A percentile compares a stretch with the other conserved stretches of the same genome.
phyloP scores from a whole-genome alignment of 371 early-diverging fungal species.

The Smittium mucronatum region DNA sequence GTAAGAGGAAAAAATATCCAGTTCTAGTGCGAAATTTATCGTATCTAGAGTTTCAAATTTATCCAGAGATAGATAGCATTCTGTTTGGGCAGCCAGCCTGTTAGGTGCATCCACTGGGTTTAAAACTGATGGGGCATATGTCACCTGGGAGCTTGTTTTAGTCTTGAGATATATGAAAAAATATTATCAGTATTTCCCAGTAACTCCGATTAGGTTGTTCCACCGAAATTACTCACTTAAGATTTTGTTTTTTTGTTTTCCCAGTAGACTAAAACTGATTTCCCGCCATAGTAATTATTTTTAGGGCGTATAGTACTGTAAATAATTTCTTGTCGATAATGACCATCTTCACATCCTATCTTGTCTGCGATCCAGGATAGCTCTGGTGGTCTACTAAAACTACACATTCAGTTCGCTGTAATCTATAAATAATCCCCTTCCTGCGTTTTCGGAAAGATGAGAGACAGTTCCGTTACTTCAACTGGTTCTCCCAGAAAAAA shows the following conservation, averaged over 20 bases:
- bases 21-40: not conserved
- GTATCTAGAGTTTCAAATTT: not conserved
- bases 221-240: not conserved
- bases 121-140: not conserved
- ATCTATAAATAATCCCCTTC: not conserved
- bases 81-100: not conserved
- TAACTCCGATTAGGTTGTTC: not conserved
- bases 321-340: not conserved
- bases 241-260: not conserved
- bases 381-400: too few relatives aligned
- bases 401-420: too few relatives aligned
- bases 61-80: not conserved
- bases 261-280: not conserved
- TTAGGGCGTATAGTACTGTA: not conserved
- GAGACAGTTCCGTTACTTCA: not conserved
- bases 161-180: not conserved
- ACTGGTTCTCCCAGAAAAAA: not conserved
- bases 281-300: not conserved
- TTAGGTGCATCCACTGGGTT: not conserved
- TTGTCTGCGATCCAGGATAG: too few relatives aligned
- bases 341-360: too few relatives aligned
- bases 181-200: not conserved
- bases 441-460: not conserved
- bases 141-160: not conserved
- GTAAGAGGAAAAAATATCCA: constrained; percentile 30